Percentiles rank a stretch among this genome's conserved stretches.
These are phyloP conservation scores for Kwoniella dendrophila DNA, from an alignment of 768 basidiomycete genomes.

Conservation along the genomic window DNA sequence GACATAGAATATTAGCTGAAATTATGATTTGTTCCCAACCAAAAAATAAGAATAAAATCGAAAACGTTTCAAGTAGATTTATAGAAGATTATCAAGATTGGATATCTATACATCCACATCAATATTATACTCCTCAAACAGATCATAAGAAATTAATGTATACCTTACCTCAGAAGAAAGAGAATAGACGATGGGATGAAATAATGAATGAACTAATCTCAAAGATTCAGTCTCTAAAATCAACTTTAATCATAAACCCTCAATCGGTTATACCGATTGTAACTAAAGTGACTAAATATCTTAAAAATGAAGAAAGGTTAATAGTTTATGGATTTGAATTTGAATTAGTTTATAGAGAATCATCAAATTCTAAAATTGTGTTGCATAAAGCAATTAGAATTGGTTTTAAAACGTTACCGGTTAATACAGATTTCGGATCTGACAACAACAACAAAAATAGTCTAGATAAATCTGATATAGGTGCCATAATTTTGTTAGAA, in stretches of 20 bases:
- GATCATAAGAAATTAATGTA: neutral
- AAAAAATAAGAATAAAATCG: neutral
- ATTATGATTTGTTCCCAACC: conserved; percentile 16
- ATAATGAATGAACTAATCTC: neutral
- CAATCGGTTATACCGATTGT: neutral
- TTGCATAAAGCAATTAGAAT: conserved; percentile 12
- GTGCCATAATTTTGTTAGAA: conserved; percentile 32
- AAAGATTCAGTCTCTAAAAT: neutral
- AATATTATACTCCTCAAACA: neutral
- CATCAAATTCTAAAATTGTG: neutral
- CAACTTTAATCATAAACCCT: neutral
- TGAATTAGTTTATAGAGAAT: conserved; percentile 12
- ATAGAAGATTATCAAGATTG: conserved; percentile 29
- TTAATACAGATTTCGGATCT: neutral
- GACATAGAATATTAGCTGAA: conserved; percentile 28
- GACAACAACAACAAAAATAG: too few relatives aligned
- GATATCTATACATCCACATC: conserved; percentile 14
- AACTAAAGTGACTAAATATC: neutral
- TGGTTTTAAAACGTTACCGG: neutral
- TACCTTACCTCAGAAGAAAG: conserved; percentile 7
- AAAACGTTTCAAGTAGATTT: conserved; percentile 22
- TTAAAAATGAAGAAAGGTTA: neutral
- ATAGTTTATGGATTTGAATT: conserved; percentile 13
- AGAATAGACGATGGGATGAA: conserved; percentile 2
- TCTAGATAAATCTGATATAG: neutral